These are phyloP conservation scores for Anisodus acutangulus DNA, from an alignment of 257 asterid genomes.

Conservation along the genomic window DNA sequence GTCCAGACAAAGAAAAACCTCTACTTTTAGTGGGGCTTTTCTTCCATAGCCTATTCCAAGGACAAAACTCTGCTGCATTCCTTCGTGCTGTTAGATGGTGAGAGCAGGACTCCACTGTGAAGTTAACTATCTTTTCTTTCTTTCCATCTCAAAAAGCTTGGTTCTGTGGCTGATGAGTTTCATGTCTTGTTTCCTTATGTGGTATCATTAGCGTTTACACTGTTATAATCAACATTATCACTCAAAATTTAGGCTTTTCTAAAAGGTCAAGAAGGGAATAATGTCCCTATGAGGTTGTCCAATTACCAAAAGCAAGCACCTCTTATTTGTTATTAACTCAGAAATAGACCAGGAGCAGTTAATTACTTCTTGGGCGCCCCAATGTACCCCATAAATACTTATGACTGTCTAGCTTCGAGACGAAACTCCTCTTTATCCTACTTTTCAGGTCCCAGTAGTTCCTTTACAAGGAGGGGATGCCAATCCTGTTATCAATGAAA, in stretches of 20 bases:
- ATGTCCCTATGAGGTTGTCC: background rate
- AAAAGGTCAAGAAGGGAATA: background rate
- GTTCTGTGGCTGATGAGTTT: background rate
- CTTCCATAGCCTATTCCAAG: background rate
- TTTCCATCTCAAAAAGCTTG: background rate
- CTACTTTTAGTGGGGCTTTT: background rate
- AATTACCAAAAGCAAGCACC: constrained; percentile 19
- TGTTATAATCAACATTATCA: background rate
- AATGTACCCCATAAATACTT: background rate
- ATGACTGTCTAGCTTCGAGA: background rate
- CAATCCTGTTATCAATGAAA: constrained; percentile 46
- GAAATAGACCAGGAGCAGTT: background rate
- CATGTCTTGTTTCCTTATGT: background rate
- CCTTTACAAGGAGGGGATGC: constrained; percentile 63
- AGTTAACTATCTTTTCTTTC: background rate
- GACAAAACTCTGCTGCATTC: constrained; percentile 3
- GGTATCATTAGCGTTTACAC: background rate
- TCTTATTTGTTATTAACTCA: background rate
- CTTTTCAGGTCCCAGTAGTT: constrained; percentile 64
- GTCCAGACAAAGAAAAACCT: background rate
- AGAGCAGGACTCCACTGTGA: background rate
- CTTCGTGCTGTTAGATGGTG: background rate
- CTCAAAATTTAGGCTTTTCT: background rate
- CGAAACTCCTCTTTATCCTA: constrained; percentile 31
- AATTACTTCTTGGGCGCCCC: background rate